Evolutionary conservation across 2,329 filamentous ascomycete species (phyloP).

Genomic region (Fusarium sp.): DNA sequence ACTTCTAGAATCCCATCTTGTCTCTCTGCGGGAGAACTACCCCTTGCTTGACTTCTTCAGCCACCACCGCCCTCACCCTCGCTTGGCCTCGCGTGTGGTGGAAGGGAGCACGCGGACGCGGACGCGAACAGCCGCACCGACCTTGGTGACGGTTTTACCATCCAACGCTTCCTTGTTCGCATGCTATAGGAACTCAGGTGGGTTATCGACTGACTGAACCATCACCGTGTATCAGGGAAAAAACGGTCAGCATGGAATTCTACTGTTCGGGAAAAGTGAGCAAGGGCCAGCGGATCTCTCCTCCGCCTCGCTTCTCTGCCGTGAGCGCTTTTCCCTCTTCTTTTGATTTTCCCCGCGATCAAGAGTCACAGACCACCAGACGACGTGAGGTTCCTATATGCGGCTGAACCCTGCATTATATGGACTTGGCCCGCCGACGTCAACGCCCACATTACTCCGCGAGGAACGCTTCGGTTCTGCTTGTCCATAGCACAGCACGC

Average conservation of each 20-base stretch:
- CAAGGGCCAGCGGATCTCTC: background rate
- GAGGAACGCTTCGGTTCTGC: background rate
- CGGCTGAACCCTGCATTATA: conserved; percentile 13
- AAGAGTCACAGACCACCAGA: conserved; percentile 1
- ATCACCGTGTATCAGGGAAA: background rate
- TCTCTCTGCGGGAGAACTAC: background rate
- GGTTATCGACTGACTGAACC: conserved; percentile 34
- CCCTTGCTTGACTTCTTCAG: background rate
- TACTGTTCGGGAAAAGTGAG: background rate
- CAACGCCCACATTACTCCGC: background rate
- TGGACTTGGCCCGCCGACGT: background rate
- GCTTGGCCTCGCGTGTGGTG: background rate
- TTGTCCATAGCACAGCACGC: background rate
- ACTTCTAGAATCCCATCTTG: conserved; percentile 12
- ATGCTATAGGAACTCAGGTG: conserved; percentile 10
- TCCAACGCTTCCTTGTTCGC: background rate
- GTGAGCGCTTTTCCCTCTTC: background rate
- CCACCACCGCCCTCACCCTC: background rate
- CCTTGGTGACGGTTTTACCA: conserved; percentile 13
- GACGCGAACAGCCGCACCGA: conserved; percentile 17
- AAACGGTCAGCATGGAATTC: background rate
- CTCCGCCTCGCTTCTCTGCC: conserved; percentile 8
- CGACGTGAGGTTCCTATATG: background rate
- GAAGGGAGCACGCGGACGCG: conserved; percentile 1
- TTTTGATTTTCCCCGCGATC: background rate